Base-by-base conservation (phyloP, 371 early-diverging fungal species). In the Coemansia sp. region DNA sequence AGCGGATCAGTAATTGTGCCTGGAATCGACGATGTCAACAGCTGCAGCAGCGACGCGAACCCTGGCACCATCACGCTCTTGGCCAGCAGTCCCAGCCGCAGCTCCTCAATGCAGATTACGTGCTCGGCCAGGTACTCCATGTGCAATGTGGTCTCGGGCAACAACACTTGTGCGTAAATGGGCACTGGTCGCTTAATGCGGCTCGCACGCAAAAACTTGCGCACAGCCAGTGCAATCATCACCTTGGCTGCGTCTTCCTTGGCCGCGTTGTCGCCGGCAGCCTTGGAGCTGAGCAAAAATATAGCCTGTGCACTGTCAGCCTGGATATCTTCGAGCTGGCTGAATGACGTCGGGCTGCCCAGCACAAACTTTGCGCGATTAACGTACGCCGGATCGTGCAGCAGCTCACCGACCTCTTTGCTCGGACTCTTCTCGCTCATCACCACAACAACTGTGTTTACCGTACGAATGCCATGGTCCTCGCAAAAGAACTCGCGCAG, bases 401-500 rank as follows among this genome's bases (percentile, higher is more conserved):
- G 70, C 24, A 87, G 65, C 49, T 74, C 74, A 53, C 66, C 58
- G 15, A 86, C 70, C 49, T 82, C 82, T 61, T 88, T 87, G 28
- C 81, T 64, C 17, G 89, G 89, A 44, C 84, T 84, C 63, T 80
- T 85, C 40, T 81, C 73, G 63, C 83, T 83, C 70, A 90, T 77
- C 40, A 90, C 81, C 15, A 90, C 88, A 12, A 90, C 87, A 12
- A 80, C 80, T 1, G 87, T 87, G 58, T 84, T 85, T 41, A 86
- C 75, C 9, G 84, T 86, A 29, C 67, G 74, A 28, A 78, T 61
- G n/a, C 87, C 87, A 54, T 87, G 87, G 67, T 87, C 87, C 62
- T 85, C 84, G 62, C 89, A 90, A 63, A 86, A 90, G 65, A 90
- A 90, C 73, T 90, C 90, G 57, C 87, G 82, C 65, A 90, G 68